Evolutionary conservation across 257 asterid species (phyloP), one percentile per base, ranked within the genome.

Genomic region (Pogostemon cablin): DNA sequence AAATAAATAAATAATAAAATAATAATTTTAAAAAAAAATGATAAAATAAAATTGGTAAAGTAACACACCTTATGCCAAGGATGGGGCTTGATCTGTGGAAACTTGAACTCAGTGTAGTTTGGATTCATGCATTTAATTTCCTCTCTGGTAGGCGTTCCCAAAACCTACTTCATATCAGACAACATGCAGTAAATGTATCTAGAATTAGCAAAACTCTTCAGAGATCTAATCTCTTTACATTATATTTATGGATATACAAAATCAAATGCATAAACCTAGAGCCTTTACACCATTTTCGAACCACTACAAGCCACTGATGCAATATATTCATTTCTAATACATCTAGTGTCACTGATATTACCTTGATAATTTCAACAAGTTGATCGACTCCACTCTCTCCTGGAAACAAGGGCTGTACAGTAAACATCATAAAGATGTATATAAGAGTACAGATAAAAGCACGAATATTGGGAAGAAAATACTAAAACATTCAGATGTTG

Each of bases 361-460:
- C 98, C 98, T 93, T 93, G 69, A 93, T 93, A 75, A 93, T 86
- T 79, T 93, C 98, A 76, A 90, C 98, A 75, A 93, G 87, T 77
- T 93, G 98, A 80, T 93, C 98, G 25, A 93, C 98, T 80, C 97
- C 98, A 83, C 97, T 93, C 83, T 93, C 98, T 74, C 98, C 98
- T 8, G 98, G 98, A 83, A 93, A 93, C 76, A 93, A 78, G 67
- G 98, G 98, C 98, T 93, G 93, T 52, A 67, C 48, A 70, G 71
- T 17, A 78, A 64, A 73, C 62, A 83, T 54, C 70, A 73, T 40
- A 65, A 65, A 73, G 59, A 67, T 48, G 69, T 40, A 53, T 54
- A 6, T 83, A 73, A 73, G 77, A 65, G 70, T 7, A 66, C 60
- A 60, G 25, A 68, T 47, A 15, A 52, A 68, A 61, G 50, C 50